Evolutionary conservation across 805 yeast species (phyloP).

Genomic region (Teunomyces pallodes): DNA sequence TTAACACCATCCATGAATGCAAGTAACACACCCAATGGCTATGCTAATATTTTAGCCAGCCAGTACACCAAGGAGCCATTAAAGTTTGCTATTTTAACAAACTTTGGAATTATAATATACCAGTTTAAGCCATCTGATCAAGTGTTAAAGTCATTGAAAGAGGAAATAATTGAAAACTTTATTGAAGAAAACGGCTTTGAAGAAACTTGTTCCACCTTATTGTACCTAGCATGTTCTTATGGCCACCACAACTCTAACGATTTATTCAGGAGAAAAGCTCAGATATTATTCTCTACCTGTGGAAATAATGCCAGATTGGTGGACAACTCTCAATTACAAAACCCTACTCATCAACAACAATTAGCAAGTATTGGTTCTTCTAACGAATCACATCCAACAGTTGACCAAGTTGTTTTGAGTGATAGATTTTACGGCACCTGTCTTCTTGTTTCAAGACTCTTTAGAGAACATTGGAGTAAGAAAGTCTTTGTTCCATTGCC

Average conservation of each 20-base stretch:
- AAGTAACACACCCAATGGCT: constrained; percentile 73
- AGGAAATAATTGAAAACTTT: constrained; percentile 63
- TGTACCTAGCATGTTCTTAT: constrained; percentile 77
- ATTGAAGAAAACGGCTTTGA: constrained; percentile 78
- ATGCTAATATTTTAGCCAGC: constrained; percentile 81
- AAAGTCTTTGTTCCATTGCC: constrained; percentile 58
- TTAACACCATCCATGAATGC: constrained; percentile 70
- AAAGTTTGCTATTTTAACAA: constrained; percentile 79
- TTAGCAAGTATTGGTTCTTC: constrained; percentile 10
- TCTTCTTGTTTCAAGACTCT: constrained; percentile 70
- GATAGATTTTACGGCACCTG: constrained; percentile 90
- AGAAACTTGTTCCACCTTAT: constrained; percentile 87
- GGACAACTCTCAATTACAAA: constrained; percentile 14
- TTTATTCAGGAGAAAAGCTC: constrained; percentile 44
- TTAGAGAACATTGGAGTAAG: constrained; percentile 75
- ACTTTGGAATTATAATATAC: constrained; percentile 71
- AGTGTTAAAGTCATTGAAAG: constrained; percentile 67
- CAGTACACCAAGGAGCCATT: constrained; percentile 70
- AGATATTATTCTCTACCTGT: constrained; percentile 49
- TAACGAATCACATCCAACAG: constrained; percentile 35
- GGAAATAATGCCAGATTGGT: constrained; percentile 50
- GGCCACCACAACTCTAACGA: constrained; percentile 52
- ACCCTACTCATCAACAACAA: constrained; percentile 14
- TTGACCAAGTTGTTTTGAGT: constrained; percentile 81
- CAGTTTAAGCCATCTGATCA: constrained; percentile 79